phyloP scores from a whole-genome alignment of 148 eudicot genomes.

The Persicaria tinctoria region DNA sequence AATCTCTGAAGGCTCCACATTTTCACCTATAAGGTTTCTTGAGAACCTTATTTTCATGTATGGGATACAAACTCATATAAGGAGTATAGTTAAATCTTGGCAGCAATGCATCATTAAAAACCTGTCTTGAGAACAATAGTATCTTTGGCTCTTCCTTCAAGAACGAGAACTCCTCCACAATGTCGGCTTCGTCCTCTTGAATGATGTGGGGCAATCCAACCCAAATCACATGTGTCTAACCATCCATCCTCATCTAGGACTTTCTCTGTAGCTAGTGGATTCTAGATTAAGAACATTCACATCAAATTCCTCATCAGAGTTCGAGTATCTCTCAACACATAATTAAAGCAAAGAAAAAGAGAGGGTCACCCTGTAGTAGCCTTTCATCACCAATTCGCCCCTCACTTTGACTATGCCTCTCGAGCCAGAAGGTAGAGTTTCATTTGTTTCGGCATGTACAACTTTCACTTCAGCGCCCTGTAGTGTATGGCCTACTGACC shows the following conservation, averaged over 20 bases:
- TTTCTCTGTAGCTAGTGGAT: conserved; percentile 56
- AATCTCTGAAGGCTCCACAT: conserved; percentile 88
- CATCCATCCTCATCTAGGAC: conserved; percentile 73
- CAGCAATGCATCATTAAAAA: conserved; percentile 12
- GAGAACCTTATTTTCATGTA: not conserved
- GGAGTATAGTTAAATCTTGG: not conserved
- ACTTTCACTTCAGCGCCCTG: conserved; percentile 60
- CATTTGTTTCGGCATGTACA: conserved; percentile 60
- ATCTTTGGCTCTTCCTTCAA: conserved; percentile 96
- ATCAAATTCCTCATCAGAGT: not conserved
- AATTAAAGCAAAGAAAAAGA: not conserved
- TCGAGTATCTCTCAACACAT: not conserved
- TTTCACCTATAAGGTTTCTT: conserved; percentile 56
- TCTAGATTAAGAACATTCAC: conserved; percentile 36
- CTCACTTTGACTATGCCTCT: conserved; percentile 73
- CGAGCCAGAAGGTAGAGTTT: conserved; percentile 57
- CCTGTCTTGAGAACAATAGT: conserved; percentile 96
- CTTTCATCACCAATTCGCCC: conserved; percentile 92
- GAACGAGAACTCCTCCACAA: conserved; percentile 78
- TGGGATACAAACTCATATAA: not conserved
- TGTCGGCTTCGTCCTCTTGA: conserved; percentile 75
- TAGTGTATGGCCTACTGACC: conserved; percentile 79
- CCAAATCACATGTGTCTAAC: conserved; percentile 86
- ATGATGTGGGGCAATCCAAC: conserved; percentile 89
- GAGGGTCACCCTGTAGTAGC: conserved; percentile 78